Conservation (phyloP, 202 grass and related monocot genomes). For the Brachypodium distachyon region DNA sequence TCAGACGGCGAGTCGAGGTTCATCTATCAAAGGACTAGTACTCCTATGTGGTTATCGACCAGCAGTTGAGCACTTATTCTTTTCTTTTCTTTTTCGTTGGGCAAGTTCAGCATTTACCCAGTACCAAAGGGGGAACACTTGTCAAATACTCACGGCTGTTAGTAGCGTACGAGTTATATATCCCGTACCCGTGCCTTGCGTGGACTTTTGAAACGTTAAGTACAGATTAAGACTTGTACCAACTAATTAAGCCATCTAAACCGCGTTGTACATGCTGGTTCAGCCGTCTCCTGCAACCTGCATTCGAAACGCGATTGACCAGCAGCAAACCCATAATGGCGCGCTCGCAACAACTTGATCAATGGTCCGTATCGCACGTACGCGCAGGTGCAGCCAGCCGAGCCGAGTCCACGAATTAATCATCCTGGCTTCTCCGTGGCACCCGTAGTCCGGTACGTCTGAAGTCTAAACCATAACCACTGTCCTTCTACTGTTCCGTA, state of each 20-base stretch:
- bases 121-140: neutral
- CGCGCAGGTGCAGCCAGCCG: too few relatives aligned
- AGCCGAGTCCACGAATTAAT: too few relatives aligned
- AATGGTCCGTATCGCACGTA: too few relatives aligned
- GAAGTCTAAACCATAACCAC: too few relatives aligned
- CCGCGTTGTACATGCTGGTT: neutral
- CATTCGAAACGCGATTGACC: neutral
- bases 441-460: too few relatives aligned
- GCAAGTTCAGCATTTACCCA: neutral
- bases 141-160: neutral
- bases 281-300: neutral
- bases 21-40: too few relatives aligned
- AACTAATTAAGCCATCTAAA: neutral
- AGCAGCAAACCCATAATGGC: neutral
- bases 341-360: neutral
- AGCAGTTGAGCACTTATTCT: too few relatives aligned
- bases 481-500: too few relatives aligned
- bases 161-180: neutral
- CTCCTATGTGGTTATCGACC: too few relatives aligned
- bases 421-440: neutral
- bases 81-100: too few relatives aligned
- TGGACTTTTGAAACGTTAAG: neutral
- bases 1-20: neutral
- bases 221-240: neutral
- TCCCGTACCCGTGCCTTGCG: neutral